Evolutionary conservation across 2,329 filamentous ascomycete species (phyloP), one percentile per base, ranked within the genome.

Genomic region (Ramularia collo-cygni): DNA sequence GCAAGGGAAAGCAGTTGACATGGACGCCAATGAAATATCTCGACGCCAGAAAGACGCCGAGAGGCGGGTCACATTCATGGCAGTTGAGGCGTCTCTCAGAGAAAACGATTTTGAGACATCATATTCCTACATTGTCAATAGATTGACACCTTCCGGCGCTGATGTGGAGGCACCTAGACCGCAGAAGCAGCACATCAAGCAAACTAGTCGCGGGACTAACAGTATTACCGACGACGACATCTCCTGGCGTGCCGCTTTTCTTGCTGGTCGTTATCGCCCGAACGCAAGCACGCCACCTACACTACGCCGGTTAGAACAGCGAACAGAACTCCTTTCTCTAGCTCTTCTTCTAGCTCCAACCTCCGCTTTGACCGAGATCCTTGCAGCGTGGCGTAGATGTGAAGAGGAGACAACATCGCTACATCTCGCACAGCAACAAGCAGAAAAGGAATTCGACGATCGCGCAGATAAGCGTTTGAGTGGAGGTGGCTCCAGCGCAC

Each of bases 51-150:
- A 52, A 32, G 53, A 59, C 16, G 74, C 77, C 3, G 77, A 82
- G 55, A 77, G 75, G 34, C 76, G 85, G 19, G 78, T 92, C 36
- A 81, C 79, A 4, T 81, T 83, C 43, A 86, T 90, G 82, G 87
- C 85, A 48, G 79, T 90, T 28, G 80, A 87, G 57, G 79, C 83
- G 10, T 83, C 85, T 9, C 70, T 92, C 1, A 70, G 72, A 8
- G 84, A 89, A 56, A 80, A 88, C 47, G 86, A 79, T 57, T 92
- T 92, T 46, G 86, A 93, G 58, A 92, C 85, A 0, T 85, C 85
- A 8, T 92, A 90, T 59, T 89, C 84, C 0, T 90, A 85, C 56
- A 81, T 89, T 2, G 75, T 86, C 33, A 87, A 79, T 55, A 76
- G 82, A 15, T 69, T 92, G 18, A 56, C 58, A 2, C 63, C 60